Base-by-base conservation (phyloP, 306 rosid species). In the Dryas alaskensis region DNA sequence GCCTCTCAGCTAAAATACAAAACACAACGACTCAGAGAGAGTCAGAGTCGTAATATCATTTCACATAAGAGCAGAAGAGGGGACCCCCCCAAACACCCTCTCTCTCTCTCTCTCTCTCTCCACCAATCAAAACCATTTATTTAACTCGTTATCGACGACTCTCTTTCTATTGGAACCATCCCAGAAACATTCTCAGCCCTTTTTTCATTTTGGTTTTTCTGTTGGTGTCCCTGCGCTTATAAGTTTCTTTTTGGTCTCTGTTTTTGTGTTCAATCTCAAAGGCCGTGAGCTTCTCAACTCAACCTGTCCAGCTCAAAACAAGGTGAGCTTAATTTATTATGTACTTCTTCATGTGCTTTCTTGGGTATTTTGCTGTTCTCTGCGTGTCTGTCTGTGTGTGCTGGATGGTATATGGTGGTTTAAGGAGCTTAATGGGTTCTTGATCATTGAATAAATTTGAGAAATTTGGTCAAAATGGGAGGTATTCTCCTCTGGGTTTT, bases 141-240 rank as follows among this genome's bases (percentile, higher is more conserved):
- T 62, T 17, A 16, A 73, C 86, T 83, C 83, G 83, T 77, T 79
- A 80, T 79, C 85, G 69, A 80, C 84, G 66, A 68, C 82, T 72
- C 51, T 63, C 69, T 67, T 40, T 55, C 10, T 12, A 45, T 65
- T 16, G 65, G 80, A 75, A 76, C 76, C 70, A 43, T 48, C 84
- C 69, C n/a, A 42, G 73, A 62, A 69, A 50, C 3, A 8, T 6
- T 51, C 31, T 25, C 27, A 65, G 0, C 40, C 65, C 27, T 16
- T 27, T 25, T 44, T 75, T 2, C 52, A 6, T 0, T 45, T 46
- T n/a, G 40, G 12, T 52, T 61, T 45, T 44, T 16, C n/a, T 1
- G 25, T 31, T 69, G 7, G 57, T 6, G 37, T 31, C 37, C 37
- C 37, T 31, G 2, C 10, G n/a, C 10, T 42, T 25, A 2, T 60